A percentile compares a stretch with the other conserved stretches of the same genome.
Conservation (phyloP, 2,329 filamentous ascomycete species). For the Coniochaeta sp. region DNA sequence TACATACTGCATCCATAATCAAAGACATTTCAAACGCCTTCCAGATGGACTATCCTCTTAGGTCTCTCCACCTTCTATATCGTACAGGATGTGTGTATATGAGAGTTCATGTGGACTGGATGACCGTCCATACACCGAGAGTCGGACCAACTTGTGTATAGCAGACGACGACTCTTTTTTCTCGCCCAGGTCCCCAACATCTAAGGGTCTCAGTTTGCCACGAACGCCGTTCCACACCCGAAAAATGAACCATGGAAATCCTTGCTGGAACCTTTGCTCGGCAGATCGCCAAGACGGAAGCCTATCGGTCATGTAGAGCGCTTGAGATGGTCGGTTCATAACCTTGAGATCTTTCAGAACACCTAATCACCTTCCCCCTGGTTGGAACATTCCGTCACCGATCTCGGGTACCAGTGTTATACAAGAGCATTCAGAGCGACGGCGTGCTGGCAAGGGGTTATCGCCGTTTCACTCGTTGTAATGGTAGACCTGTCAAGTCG, state of each 20-base stretch:
- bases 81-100: background rate
- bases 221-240: background rate
- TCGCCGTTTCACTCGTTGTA: conserved; percentile 68
- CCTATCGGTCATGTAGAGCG: background rate
- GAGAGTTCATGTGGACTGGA: background rate
- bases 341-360: background rate
- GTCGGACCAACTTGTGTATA: background rate
- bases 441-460: background rate
- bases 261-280: background rate
- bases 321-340: background rate
- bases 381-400: too few relatives aligned
- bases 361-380: background rate
- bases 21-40: background rate
- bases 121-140: background rate
- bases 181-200: background rate
- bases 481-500: conserved; percentile 64
- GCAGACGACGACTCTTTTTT: background rate
- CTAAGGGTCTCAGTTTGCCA: background rate
- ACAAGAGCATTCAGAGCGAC: background rate
- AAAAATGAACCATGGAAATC: background rate
- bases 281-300: background rate
- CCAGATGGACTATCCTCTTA: background rate
- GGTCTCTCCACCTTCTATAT: background rate
- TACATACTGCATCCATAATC: background rate
- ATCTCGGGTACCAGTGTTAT: background rate